phyloP scores from a whole-genome alignment of 192 early-diverging fungal species.

The Gaertneriomyces sp. region DNA sequence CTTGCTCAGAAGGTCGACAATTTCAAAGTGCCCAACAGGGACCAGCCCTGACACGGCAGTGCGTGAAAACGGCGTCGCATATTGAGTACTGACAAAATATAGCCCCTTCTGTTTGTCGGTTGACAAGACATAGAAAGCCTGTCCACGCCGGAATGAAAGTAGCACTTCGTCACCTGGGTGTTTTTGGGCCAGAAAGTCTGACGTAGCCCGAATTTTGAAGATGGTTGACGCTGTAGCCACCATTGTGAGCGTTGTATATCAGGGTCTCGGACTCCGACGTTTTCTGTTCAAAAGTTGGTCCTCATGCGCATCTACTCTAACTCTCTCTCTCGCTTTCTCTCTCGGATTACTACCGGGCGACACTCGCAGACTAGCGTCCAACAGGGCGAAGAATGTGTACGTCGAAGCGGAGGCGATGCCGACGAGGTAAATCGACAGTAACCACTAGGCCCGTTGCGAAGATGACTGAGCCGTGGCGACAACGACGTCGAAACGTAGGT shows the following conservation, averaged over 20 bases:
- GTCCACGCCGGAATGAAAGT: slow-evolving; percentile 47
- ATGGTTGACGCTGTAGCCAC: slow-evolving; percentile 37
- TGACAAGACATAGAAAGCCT: slow-evolving; percentile 48
- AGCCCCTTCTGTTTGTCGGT: slow-evolving; percentile 35
- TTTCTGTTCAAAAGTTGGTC: no score
- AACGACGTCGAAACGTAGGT: no score
- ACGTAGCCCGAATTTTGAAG: slow-evolving; percentile 46
- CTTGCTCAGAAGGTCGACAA: slow-evolving; percentile 40
- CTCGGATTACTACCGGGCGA: no score
- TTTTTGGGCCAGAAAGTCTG: slow-evolving; percentile 43
- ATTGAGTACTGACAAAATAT: slow-evolving; percentile 54
- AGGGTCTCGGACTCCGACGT: no score
- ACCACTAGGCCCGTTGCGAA: no score
- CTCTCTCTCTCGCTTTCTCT: no score
- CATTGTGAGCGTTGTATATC: slow-evolving; percentile 9
- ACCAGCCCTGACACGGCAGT: slow-evolving; percentile 49
- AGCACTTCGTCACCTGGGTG: slow-evolving; percentile 18
- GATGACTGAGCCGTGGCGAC: no score
- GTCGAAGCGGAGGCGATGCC: no score
- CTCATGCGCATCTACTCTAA: no score
- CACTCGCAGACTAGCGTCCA: no score
- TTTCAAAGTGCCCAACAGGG: slow-evolving; percentile 43
- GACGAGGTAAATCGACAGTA: no score
- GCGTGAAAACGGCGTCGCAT: slow-evolving; percentile 47
- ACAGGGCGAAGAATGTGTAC: no score